These are phyloP conservation scores for Fusarium humuli DNA, from an alignment of 2,329 filamentous ascomycete genomes.

Conservation along the genomic window DNA sequence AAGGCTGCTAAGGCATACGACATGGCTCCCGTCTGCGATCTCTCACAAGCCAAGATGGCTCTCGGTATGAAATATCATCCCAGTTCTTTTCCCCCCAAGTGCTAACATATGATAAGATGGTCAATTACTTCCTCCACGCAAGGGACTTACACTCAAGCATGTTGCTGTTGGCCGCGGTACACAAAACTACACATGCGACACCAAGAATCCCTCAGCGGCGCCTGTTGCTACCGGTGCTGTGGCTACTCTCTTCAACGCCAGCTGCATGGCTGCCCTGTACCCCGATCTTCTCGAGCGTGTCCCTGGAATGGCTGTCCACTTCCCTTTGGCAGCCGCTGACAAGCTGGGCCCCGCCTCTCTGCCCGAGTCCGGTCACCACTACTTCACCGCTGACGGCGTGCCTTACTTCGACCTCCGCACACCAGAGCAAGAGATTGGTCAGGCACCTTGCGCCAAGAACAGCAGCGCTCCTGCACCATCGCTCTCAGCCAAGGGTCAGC, in stretches of 20 bases:
- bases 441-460: slow-evolving; percentile 72
- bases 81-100: background rate
- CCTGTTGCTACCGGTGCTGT: slow-evolving; percentile 79
- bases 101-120: slow-evolving; percentile 46
- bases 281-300: slow-evolving; percentile 74
- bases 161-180: slow-evolving; percentile 89
- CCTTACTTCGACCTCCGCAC: slow-evolving; percentile 85
- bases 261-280: slow-evolving; percentile 78
- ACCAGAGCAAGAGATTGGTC: slow-evolving; percentile 63
- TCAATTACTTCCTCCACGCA: slow-evolving; percentile 69
- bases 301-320: slow-evolving; percentile 75
- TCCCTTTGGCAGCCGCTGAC: slow-evolving; percentile 62
- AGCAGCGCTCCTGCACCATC: slow-evolving; percentile 71
- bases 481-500: slow-evolving; percentile 67
- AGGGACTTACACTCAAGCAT: slow-evolving; percentile 75
- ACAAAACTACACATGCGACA: slow-evolving; percentile 91
- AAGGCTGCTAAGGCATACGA: slow-evolving; percentile 58
- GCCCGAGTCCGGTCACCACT: slow-evolving; percentile 80
- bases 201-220: slow-evolving; percentile 66
- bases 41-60: slow-evolving; percentile 65
- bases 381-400: slow-evolving; percentile 76
- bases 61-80: slow-evolving; percentile 55
- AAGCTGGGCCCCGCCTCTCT: slow-evolving; percentile 69
- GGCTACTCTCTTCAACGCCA: slow-evolving; percentile 88
- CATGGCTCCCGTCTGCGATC: slow-evolving; percentile 62